These are phyloP conservation scores for Lepidium didymum DNA, from an alignment of 345 rosid species.

Conservation along the genomic window DNA sequence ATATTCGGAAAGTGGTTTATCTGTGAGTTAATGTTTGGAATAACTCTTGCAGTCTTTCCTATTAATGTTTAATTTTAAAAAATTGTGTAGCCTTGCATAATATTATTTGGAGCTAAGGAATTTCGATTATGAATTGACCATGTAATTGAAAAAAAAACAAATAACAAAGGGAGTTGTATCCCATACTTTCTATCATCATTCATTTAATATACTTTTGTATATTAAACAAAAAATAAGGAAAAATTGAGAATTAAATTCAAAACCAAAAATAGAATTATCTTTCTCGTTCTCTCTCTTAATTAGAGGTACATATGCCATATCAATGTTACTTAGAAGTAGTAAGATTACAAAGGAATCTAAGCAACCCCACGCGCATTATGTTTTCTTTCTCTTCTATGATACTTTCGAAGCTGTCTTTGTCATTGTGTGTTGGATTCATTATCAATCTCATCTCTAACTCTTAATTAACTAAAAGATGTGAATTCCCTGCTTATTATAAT, in stretches of 20 bases:
- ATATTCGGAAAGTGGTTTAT: no score
- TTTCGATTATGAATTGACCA: no score
- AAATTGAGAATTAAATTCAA: background rate
- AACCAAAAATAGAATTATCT: background rate
- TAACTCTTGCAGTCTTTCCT: no score
- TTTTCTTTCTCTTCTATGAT: conserved; percentile 13
- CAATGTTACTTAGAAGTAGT: conserved; percentile 16
- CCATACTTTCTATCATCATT: conserved; percentile 24
- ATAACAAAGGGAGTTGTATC: conserved; percentile 20
- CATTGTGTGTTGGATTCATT: conserved; percentile 18
- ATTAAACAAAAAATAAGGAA: background rate
- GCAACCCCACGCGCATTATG: conserved; percentile 27
- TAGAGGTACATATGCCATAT: background rate
- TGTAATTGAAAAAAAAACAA: background rate
- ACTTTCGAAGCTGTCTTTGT: conserved; percentile 23
- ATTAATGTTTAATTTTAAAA: no score
- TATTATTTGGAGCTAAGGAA: no score
- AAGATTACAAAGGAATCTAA: conserved; percentile 31
- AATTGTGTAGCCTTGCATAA: no score
- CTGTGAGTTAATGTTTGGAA: no score
- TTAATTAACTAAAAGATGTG: background rate
- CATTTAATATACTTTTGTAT: conserved; percentile 2
- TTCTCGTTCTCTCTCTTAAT: background rate
- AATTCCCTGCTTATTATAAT: background rate
- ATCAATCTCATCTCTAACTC: background rate